Evolutionary conservation across 2,329 filamentous ascomycete genomes (phyloP).

Genomic region (Fonsecaea pugnacius): DNA sequence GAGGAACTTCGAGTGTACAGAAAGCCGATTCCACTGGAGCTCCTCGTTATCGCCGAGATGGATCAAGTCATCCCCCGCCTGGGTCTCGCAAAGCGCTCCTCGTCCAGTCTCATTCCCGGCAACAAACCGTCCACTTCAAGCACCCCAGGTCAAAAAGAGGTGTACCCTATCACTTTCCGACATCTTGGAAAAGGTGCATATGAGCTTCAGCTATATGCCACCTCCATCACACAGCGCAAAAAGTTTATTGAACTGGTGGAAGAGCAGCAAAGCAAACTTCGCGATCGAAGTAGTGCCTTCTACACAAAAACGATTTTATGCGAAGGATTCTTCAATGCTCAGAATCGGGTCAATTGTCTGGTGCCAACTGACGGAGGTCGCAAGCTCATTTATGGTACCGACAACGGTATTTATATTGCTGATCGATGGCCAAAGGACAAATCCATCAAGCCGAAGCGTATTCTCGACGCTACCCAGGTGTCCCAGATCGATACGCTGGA

Average conservation of each 20-base stretch:
- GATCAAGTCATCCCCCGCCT: conserved; percentile 85
- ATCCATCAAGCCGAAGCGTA: conserved; percentile 72
- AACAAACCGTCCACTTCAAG: conserved; percentile 56
- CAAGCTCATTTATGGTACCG: conserved; percentile 92
- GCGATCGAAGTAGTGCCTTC: conserved; percentile 71
- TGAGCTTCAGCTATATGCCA: conserved; percentile 84
- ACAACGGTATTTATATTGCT: conserved; percentile 88
- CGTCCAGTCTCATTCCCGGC: conserved; percentile 76
- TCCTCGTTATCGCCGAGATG: conserved; percentile 95
- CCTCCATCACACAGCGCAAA: conserved; percentile 80
- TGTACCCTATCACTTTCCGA: conserved; percentile 93
- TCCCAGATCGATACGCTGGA: conserved; percentile 96
- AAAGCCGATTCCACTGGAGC: conserved; percentile 90
- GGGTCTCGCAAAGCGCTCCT: conserved; percentile 81
- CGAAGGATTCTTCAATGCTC: conserved; percentile 86
- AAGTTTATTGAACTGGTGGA: conserved; percentile 99
- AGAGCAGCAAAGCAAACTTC: conserved; percentile 81
- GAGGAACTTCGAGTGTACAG: conserved; percentile 96
- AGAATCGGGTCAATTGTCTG: conserved; percentile 90
- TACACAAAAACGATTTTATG: conserved; percentile 72
- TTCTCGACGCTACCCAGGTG: conserved; percentile 83
- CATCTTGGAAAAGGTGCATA: conserved; percentile 96
- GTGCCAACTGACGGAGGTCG: conserved; percentile 95
- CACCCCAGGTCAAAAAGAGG: conserved; percentile 66
- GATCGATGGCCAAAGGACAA: conserved; percentile 87